These are phyloP conservation scores for Diplodia seriata DNA, from an alignment of 2,329 filamentous ascomycete species.

Conservation along the genomic window DNA sequence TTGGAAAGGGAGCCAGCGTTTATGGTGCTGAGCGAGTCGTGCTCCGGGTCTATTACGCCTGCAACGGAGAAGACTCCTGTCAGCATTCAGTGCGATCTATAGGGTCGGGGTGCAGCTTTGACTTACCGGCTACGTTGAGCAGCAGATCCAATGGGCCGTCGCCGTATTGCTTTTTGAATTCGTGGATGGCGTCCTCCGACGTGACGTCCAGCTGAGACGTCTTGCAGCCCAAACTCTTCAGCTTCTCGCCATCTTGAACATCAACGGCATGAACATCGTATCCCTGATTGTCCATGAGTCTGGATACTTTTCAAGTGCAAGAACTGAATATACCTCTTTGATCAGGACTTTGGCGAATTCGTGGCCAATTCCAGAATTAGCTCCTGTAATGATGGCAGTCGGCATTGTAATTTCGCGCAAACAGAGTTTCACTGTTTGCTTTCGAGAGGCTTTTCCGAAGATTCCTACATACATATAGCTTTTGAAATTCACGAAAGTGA, in stretches of 20 bases:
- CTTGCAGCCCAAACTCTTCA: constrained; percentile 44
- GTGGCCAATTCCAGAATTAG: constrained; percentile 52
- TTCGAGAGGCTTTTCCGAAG: background rate
- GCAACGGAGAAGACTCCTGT: background rate
- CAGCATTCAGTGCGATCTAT: background rate
- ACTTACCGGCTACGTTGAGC: constrained; percentile 47
- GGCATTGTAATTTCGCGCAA: constrained; percentile 41
- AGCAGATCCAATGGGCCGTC: constrained; percentile 47
- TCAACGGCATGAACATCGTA: constrained; percentile 46
- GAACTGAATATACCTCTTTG: constrained; percentile 37
- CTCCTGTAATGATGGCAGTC: constrained; percentile 52
- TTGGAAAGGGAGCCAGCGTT: constrained; percentile 42
- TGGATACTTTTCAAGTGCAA: background rate
- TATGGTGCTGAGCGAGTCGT: constrained; percentile 47
- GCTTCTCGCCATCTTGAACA: constrained; percentile 40
- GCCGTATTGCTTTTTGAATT: constrained; percentile 42
- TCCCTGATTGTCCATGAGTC: constrained; percentile 35
- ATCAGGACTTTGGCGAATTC: constrained; percentile 44
- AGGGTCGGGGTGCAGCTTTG: background rate
- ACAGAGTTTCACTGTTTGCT: background rate
- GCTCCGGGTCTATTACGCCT: constrained; percentile 45
- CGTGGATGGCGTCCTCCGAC: constrained; percentile 45
- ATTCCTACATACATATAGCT: background rate
- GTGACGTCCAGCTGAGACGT: constrained; percentile 46
- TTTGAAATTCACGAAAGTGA: background rate